Percentiles rank a stretch among this genome's conserved stretches.
Evolutionary conservation across 257 asterid genomes (phyloP).

Genomic region (Apocynum venetum): DNA sequence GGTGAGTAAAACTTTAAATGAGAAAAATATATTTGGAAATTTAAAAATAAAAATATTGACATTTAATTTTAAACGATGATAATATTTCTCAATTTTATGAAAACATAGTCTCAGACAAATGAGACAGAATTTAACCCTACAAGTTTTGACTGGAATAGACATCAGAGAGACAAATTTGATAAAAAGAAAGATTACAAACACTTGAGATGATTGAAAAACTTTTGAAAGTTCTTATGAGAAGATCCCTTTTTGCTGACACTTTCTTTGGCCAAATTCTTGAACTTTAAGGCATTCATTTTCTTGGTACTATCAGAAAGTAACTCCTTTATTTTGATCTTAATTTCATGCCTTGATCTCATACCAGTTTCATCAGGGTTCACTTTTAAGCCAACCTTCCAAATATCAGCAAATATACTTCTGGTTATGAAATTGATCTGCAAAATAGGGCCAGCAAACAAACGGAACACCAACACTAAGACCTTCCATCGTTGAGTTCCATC

Average conservation of each 20-base stretch:
- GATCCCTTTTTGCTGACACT: constrained; percentile 34
- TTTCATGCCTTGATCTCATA: constrained; percentile 32
- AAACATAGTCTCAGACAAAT: too few species aligned
- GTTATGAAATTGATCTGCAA: constrained; percentile 36
- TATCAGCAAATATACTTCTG: constrained; percentile 35
- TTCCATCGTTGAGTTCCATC: constrained; percentile 47
- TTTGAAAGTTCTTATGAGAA: constrained; percentile 27
- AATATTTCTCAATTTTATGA: too few species aligned
- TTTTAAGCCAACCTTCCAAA: constrained; percentile 42
- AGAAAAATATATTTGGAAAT: too few species aligned
- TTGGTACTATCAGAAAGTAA: constrained; percentile 17
- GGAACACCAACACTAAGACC: constrained; percentile 35
- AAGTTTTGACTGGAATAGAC: too few species aligned
- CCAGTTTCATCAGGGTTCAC: constrained; percentile 32
- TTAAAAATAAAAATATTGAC: too few species aligned
- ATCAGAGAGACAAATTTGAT: not conserved
- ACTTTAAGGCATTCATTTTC: constrained; percentile 27
- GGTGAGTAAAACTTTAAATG: too few species aligned
- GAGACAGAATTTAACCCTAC: too few species aligned
- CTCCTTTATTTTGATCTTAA: constrained; percentile 22
- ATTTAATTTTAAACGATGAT: too few species aligned
- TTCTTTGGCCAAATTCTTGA: constrained; percentile 26
- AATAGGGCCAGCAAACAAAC: constrained; percentile 46
- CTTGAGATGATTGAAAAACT: constrained; percentile 19
- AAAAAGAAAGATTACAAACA: not conserved